phyloP scores from a whole-genome alignment of 2,329 filamentous ascomycete species.

The Diaporthe capsici region DNA sequence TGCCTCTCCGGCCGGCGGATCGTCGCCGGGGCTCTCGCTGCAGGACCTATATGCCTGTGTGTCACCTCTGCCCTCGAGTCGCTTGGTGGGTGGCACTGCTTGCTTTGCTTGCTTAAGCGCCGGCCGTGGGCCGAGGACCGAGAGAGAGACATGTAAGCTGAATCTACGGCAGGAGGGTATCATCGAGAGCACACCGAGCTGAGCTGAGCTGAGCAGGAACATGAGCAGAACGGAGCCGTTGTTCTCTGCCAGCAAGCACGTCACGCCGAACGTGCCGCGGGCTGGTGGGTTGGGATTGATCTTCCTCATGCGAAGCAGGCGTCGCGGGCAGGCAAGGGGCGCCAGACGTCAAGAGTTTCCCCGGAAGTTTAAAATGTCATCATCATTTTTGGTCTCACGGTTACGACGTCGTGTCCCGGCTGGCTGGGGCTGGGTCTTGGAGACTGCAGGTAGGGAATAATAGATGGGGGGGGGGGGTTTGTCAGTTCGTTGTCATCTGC shows the following conservation, averaged over 20 bases:
- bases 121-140: background rate
- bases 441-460: no score
- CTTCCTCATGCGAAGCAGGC: no score
- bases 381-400: background rate
- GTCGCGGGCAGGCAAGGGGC: background rate
- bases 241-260: no score
- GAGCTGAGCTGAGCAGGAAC: background rate
- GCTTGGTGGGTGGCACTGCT: background rate
- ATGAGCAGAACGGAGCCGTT: no score
- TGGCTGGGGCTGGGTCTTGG: background rate
- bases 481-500: slow-evolving; percentile 18
- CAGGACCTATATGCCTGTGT: background rate
- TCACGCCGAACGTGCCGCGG: no score
- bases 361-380: background rate
- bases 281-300: no score
- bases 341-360: background rate
- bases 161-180: background rate
- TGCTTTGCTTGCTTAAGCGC: background rate
- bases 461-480: background rate
- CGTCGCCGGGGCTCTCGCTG: background rate
- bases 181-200: no score
- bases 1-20: background rate
- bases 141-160: background rate
- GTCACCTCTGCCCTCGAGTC: background rate
- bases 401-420: slow-evolving; percentile 24